A percentile compares a stretch with the other conserved stretches of the same genome.
Evolutionary conservation across 2,329 filamentous ascomycete species (phyloP).

Genomic region (Colletotrichum chlorophyti): DNA sequence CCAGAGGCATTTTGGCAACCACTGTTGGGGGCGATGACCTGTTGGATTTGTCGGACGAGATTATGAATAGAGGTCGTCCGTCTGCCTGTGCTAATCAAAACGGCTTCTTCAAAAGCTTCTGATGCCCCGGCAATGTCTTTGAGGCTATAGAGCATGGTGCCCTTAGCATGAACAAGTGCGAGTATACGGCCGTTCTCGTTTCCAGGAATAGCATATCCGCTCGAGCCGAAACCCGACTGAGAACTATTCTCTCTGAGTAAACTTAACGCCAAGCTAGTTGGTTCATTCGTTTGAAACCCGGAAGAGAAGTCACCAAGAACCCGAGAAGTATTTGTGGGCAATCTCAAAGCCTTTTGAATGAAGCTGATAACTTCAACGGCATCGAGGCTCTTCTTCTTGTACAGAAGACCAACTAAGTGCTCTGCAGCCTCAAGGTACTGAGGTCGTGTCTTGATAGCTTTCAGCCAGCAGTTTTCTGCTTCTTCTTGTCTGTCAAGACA

Average conservation of each 20-base stretch:
- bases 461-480: constrained; percentile 85
- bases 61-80: constrained; percentile 74
- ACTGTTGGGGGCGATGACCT: constrained; percentile 63
- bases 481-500: constrained; percentile 83
- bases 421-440: constrained; percentile 95
- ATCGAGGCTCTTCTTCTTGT: constrained; percentile 81
- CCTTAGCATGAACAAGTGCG: constrained; percentile 94
- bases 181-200: constrained; percentile 92
- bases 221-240: constrained; percentile 54
- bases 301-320: constrained; percentile 45
- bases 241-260: constrained; percentile 30
- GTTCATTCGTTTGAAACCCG: not conserved
- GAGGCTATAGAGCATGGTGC: constrained; percentile 94
- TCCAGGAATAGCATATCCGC: constrained; percentile 84
- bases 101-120: constrained; percentile 91
- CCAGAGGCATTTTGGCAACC: constrained; percentile 31
- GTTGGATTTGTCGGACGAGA: constrained; percentile 80
- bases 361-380: constrained; percentile 87
- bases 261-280: not conserved
- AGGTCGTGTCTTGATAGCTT: constrained; percentile 82
- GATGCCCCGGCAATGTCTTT: constrained; percentile 84
- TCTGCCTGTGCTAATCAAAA: constrained; percentile 83
- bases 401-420: constrained; percentile 88
- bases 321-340: not conserved
- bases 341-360: constrained; percentile 74